A percentile compares a stretch with the other conserved stretches of the same genome.
These are phyloP conservation scores for Emergomyces africanus DNA, from an alignment of 2,329 filamentous ascomycete species.

Conservation along the genomic window DNA sequence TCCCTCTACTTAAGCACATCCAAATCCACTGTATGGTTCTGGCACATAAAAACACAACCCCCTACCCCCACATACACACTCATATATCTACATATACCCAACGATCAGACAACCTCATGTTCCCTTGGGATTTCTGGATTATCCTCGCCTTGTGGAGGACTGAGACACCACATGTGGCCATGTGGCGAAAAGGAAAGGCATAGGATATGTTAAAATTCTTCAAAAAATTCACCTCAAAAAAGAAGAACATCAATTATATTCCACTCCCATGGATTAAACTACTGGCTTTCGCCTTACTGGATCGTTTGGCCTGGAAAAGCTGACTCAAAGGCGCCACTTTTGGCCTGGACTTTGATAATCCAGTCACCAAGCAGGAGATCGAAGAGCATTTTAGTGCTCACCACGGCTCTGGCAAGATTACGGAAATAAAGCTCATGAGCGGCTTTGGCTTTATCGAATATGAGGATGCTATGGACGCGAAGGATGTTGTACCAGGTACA, in stretches of 20 bases:
- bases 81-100: background rate
- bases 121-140: constrained; percentile 10
- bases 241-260: background rate
- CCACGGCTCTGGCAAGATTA: constrained; percentile 94
- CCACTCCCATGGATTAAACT: background rate
- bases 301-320: constrained; percentile 17
- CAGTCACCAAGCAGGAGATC: constrained; percentile 94
- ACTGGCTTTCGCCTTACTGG: constrained; percentile 13
- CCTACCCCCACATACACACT: background rate
- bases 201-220: background rate
- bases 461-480: constrained; percentile 94
- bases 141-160: constrained; percentile 4
- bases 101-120: background rate
- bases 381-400: constrained; percentile 86
- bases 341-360: constrained; percentile 26
- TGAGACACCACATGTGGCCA: background rate
- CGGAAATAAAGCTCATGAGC: constrained; percentile 99
- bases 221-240: background rate
- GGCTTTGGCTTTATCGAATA: constrained; percentile 99
- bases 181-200: background rate
- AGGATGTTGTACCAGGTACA: constrained; percentile 92
- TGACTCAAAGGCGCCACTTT: constrained; percentile 19
- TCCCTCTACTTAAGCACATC: constrained; percentile 9
- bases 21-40: constrained; percentile 7
- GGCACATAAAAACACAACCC: constrained; percentile 6